Percentiles rank a stretch among this genome's conserved stretches.
Conservation (phyloP, 805 yeast species). For the Candida michaelii region DNA sequence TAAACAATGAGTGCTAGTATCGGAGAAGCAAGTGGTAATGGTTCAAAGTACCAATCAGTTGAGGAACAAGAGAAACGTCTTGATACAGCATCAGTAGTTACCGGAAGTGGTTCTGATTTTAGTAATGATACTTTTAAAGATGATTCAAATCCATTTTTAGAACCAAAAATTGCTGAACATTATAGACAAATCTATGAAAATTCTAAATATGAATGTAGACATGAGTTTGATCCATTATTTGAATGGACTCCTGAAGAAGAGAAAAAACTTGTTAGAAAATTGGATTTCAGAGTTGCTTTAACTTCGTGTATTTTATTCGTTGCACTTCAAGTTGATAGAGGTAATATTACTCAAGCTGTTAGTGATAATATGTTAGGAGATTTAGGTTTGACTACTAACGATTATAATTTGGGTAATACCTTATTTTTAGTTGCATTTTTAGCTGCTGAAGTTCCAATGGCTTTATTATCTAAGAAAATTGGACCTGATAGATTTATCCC, state of each 20-base stretch:
- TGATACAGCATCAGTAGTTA: not conserved
- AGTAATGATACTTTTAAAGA: conserved; percentile 1
- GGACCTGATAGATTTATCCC: conserved; percentile 68
- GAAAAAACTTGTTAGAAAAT: conserved; percentile 18
- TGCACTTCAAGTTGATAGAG: conserved; percentile 25
- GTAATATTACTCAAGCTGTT: conserved; percentile 23
- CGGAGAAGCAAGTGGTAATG: not conserved
- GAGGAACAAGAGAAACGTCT: not conserved
- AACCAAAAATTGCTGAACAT: conserved; percentile 30
- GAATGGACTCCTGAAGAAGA: conserved; percentile 37
- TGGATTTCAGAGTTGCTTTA: conserved; percentile 23
- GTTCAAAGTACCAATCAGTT: conserved; percentile 1
- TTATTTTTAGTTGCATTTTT: conserved; percentile 42
- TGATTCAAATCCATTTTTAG: conserved; percentile 22
- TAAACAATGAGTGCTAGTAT: not conserved
- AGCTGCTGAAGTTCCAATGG: conserved; percentile 55
- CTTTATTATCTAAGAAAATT: conserved; percentile 55
- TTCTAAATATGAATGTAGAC: conserved; percentile 32
- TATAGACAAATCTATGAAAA: conserved; percentile 31
- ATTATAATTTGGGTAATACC: conserved; percentile 42
- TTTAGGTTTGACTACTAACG: conserved; percentile 33
- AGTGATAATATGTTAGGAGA: conserved; percentile 28
- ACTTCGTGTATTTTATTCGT: conserved; percentile 23
- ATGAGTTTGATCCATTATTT: conserved; percentile 34
- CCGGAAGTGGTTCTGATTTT: conserved; percentile 1